Base-by-base conservation (phyloP, 2,329 filamentous ascomycete species). In the Colletotrichum zoysiae region DNA sequence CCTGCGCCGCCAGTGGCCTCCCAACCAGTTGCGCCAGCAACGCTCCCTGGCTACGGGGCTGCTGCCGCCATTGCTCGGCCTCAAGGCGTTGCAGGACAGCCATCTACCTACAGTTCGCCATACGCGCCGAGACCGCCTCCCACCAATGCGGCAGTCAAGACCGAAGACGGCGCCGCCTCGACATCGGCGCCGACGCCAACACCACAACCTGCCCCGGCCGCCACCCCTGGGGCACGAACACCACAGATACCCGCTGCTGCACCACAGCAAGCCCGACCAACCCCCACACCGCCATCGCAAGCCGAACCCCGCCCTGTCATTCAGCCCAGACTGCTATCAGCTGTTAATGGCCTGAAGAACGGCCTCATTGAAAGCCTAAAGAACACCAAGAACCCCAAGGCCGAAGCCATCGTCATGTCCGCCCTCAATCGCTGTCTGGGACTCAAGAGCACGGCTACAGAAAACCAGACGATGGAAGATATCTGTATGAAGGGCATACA, bases 351-450 rank as follows among this genome's bases (percentile, higher is more conserved):
- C 23, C 83, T 88, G 76, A 86, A 85, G 75, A 82, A 83, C 14
- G 84, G 85, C 12, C 79, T 88, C 20, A 80, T 84, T 14, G 81
- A 83, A 63, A 85, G 85, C 67, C 80, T 87, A 53, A 81, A 81
- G 61, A 84, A 82, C 73, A 82, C 83, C 1, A 80, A 81, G 18
- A 80, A 81, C 16, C 81, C 82, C 35, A 81, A 83, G 67, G 80
- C 84, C 20, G 83, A 86, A 68, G 84, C 82, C 33, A 83, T 87
- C 33, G 84, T 87, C 71, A 86, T 87, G 82, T 87, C 85, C 8
- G 86, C 86, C 16, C 79, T 88, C 73, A 87, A 87, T 73, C 85
- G 86, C 35, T 85, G 83, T 56, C 78, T 88, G 12, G 85, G 85
- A 0, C 81, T 88, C 58, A 83, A 86, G 72, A 81, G 81, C 33